phyloP scores from a whole-genome alignment of 2,329 filamentous ascomycete species.

The Sarocladium kiliense region DNA sequence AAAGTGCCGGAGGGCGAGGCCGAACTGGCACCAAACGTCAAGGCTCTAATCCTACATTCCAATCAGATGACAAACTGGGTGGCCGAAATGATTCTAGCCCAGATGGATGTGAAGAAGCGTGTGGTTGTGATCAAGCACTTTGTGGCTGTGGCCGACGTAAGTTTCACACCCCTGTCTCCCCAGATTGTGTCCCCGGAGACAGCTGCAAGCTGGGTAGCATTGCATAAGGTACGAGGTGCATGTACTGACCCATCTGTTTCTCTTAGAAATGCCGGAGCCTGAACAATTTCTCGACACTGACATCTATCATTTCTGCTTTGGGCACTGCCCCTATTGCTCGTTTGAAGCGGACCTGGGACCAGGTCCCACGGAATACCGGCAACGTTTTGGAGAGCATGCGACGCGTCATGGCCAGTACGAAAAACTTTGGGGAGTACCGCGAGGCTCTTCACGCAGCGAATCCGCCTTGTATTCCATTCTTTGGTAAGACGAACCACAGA shows the following conservation, averaged over 20 bases:
- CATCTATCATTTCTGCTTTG: constrained; percentile 93
- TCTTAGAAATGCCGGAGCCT: constrained; percentile 80
- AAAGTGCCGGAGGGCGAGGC: constrained; percentile 77
- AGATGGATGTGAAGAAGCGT: constrained; percentile 90
- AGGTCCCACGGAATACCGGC: constrained; percentile 81
- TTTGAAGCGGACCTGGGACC: constrained; percentile 88
- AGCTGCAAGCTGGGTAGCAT: background rate
- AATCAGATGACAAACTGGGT: constrained; percentile 99
- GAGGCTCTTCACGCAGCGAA: constrained; percentile 89
- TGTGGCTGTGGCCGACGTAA: constrained; percentile 89
- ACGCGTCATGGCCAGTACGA: constrained; percentile 90
- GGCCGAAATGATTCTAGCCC: constrained; percentile 95
- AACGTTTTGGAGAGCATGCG: constrained; percentile 84
- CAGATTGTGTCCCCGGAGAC: background rate
- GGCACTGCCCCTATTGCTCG: constrained; percentile 93
- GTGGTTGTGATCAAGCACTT: constrained; percentile 99
- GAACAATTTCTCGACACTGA: constrained; percentile 97
- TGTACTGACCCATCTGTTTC: background rate
- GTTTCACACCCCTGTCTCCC: constrained; percentile 25
- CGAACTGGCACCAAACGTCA: constrained; percentile 89
- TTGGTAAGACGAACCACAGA: constrained; percentile 55
- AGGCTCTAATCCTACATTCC: constrained; percentile 92
- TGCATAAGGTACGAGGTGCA: constrained; percentile 6
- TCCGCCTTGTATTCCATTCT: constrained; percentile 96
- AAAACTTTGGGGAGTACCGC: constrained; percentile 96